These are phyloP conservation scores for Pseudogymnoascus sp. DNA, from an alignment of 2,329 filamentous ascomycete species.

Conservation along the genomic window DNA sequence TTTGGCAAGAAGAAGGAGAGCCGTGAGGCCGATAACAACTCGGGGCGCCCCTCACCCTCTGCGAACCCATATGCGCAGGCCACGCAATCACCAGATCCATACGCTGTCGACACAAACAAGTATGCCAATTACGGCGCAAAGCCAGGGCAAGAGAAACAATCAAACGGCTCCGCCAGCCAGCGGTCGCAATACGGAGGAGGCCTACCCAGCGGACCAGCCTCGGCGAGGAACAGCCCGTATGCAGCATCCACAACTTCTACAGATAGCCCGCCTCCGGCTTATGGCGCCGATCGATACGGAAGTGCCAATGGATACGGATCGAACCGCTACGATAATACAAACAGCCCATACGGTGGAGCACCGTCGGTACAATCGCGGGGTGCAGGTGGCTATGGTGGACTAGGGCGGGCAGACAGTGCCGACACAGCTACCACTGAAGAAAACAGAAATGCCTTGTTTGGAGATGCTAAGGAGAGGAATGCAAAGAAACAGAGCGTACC, in stretches of 20 bases:
- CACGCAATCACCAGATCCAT: slow-evolving; percentile 43
- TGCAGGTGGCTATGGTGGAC: slow-evolving; percentile 53
- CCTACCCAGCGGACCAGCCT: slow-evolving; percentile 32
- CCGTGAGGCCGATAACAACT: slow-evolving; percentile 38
- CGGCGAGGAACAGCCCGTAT: slow-evolving; percentile 18
- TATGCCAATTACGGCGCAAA: slow-evolving; percentile 43
- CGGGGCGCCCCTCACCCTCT: slow-evolving; percentile 41
- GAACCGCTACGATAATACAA: slow-evolving; percentile 43
- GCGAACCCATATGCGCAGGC: slow-evolving; percentile 29
- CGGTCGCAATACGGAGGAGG: slow-evolving; percentile 23
- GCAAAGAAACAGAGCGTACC: slow-evolving; percentile 20
- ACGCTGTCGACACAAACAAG: slow-evolving; percentile 48
- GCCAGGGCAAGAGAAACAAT: slow-evolving; percentile 33
- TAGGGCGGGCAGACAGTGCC: slow-evolving; percentile 40
- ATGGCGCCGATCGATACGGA: slow-evolving; percentile 47
- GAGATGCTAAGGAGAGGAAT: slow-evolving; percentile 29
- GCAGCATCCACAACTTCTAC: slow-evolving; percentile 15
- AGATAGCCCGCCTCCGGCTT: slow-evolving; percentile 32
- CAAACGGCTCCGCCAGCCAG: background rate
- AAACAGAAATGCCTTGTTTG: slow-evolving; percentile 56
- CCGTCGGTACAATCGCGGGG: slow-evolving; percentile 33
- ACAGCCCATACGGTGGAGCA: slow-evolving; percentile 25
- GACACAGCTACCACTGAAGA: slow-evolving; percentile 37
- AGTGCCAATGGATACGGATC: slow-evolving; percentile 43
- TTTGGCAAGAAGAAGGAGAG: slow-evolving; percentile 46